Conservation (phyloP, 2,329 filamentous ascomycete species). For the Epichloe hybrida region DNA sequence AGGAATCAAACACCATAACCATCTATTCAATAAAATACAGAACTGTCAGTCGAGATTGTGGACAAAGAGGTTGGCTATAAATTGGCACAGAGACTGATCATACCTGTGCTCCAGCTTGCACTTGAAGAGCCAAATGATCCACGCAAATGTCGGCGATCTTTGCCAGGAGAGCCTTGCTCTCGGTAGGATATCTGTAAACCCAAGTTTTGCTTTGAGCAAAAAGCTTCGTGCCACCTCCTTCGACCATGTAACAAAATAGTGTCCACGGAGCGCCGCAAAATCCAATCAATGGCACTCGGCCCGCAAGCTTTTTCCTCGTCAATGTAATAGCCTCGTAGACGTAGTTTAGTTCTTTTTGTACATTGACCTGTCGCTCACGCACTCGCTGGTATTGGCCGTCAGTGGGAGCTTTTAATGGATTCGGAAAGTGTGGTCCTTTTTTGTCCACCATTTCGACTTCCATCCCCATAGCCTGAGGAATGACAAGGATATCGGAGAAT, state of each 20-base stretch:
- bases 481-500: constrained; percentile 95
- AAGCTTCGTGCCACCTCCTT: constrained; percentile 89
- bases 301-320: constrained; percentile 75
- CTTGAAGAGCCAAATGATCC: constrained; percentile 84
- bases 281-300: constrained; percentile 82
- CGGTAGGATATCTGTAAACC: constrained; percentile 80
- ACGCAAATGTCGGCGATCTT: constrained; percentile 94
- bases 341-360: constrained; percentile 73
- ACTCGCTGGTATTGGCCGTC: constrained; percentile 75
- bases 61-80: not conserved
- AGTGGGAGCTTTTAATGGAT: constrained; percentile 63
- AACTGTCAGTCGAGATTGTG: not conserved
- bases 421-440: constrained; percentile 88
- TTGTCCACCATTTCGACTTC: constrained; percentile 96
- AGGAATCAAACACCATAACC: constrained; percentile 95
- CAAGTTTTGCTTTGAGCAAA: constrained; percentile 92
- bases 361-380: constrained; percentile 67
- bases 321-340: constrained; percentile 92
- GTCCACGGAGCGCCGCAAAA: constrained; percentile 98
- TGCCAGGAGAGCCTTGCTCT: constrained; percentile 66
- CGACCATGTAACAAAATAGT: constrained; percentile 96
- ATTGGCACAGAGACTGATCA: constrained; percentile 5
- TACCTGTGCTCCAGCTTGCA: constrained; percentile 83
- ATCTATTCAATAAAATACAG: constrained; percentile 34
- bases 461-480: constrained; percentile 98